Percentiles rank a stretch among this genome's conserved stretches.
Evolutionary conservation across 2,329 filamentous ascomycete genomes (phyloP).

Genomic region (Phyllosticta ampelicida): DNA sequence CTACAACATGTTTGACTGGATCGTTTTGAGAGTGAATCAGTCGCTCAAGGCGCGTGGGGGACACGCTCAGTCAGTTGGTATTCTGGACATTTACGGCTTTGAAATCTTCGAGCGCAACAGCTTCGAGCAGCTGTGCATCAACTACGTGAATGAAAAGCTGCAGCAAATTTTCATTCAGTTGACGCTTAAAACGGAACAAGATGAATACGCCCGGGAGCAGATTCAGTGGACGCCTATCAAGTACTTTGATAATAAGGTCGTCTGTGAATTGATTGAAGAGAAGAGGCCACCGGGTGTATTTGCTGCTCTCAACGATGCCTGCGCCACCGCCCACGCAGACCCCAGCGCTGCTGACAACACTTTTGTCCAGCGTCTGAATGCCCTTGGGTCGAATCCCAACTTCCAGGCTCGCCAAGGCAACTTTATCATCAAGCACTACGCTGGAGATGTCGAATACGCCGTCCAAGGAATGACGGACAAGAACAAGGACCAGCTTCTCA

Average conservation of each 20-base stretch:
- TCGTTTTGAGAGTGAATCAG: constrained; percentile 81
- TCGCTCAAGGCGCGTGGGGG: constrained; percentile 70
- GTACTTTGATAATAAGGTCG: constrained; percentile 99
- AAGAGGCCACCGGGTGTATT: constrained; percentile 84
- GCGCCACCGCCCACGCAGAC: constrained; percentile 95
- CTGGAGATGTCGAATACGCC: constrained; percentile 89
- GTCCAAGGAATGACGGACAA: constrained; percentile 98
- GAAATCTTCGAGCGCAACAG: constrained; percentile 98
- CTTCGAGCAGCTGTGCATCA: constrained; percentile 98
- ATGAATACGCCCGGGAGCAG: constrained; percentile 90
- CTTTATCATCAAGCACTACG: constrained; percentile 98
- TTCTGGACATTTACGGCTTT: constrained; percentile 97
- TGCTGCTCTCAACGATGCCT: constrained; percentile 92
- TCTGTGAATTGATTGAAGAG: constrained; percentile 94
- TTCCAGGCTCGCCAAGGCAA: constrained; percentile 86
- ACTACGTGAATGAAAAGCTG: constrained; percentile 98
- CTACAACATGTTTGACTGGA: constrained; percentile 97
- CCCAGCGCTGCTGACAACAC: constrained; percentile 88
- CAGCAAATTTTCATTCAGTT: constrained; percentile 99
- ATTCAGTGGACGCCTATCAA: constrained; percentile 99
- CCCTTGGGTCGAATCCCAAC: constrained; percentile 76
- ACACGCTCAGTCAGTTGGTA: constrained; percentile 79
- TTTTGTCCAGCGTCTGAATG: constrained; percentile 86
- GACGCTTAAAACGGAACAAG: constrained; percentile 91
- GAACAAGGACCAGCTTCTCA: constrained; percentile 95